These are phyloP conservation scores for Pulveroboletus sp. DNA, from an alignment of 768 basidiomycete species.

Conservation along the genomic window DNA sequence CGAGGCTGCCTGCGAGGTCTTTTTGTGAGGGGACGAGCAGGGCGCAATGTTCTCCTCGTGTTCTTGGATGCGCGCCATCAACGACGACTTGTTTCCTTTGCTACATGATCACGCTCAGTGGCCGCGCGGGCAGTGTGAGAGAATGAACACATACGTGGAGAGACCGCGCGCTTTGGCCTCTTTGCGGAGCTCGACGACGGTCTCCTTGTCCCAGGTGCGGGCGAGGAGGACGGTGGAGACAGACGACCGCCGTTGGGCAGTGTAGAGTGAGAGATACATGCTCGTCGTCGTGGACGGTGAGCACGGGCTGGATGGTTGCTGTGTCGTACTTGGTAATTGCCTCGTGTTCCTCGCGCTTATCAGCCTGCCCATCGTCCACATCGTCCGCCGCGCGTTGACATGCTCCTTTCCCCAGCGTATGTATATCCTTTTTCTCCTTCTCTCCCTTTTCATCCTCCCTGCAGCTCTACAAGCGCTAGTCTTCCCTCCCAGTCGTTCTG, in stretches of 20 bases:
- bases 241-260: constrained; percentile 31
- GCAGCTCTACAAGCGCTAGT: constrained; percentile 67
- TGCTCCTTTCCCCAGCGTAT: constrained; percentile 85
- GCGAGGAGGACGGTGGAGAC: constrained; percentile 58
- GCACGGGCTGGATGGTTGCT: not conserved
- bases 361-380: constrained; percentile 24
- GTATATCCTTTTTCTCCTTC: constrained; percentile 25
- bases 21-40: constrained; percentile 21
- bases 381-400: constrained; percentile 32
- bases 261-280: constrained; percentile 13
- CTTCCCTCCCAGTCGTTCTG: constrained; percentile 48
- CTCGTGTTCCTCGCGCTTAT: constrained; percentile 37
- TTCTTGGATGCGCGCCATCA: constrained; percentile 54
- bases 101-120: constrained; percentile 34
- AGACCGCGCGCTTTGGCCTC: constrained; percentile 58
- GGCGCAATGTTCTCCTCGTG: constrained; percentile 37
- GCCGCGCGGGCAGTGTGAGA: not conserved
- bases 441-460: constrained; percentile 32
- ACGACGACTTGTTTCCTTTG: constrained; percentile 55
- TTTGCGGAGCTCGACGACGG: constrained; percentile 46
- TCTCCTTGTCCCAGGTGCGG: constrained; percentile 53
- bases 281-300: constrained; percentile 6
- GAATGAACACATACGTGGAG: constrained; percentile 43
- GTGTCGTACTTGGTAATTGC: constrained; percentile 29
- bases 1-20: constrained; percentile 29